Conservation (phyloP, 2,329 filamentous ascomycete species). For the Diaporthe citrichinensis region DNA sequence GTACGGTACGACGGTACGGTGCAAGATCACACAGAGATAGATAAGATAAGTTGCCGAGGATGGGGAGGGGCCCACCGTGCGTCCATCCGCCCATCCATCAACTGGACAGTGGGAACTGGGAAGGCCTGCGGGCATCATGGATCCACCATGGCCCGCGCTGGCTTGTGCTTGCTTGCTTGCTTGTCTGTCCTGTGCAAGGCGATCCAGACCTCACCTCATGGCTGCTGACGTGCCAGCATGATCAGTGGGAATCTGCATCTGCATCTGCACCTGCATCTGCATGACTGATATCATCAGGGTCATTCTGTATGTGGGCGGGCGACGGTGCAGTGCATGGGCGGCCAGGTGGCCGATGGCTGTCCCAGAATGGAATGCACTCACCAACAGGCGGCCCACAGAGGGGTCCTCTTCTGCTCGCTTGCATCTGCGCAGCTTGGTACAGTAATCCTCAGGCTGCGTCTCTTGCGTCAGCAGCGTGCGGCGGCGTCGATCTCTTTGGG, state of each 20-base stretch:
- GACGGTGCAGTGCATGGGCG: neutral
- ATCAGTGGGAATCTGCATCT: conserved; percentile 30
- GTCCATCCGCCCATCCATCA: conserved; percentile 10
- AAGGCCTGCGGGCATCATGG: conserved; percentile 20
- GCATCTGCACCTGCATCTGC: conserved; percentile 24
- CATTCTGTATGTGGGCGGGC: conserved; percentile 7
- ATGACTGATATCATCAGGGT: conserved; percentile 40
- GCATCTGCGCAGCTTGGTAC: conserved; percentile 17
- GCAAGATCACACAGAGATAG: conserved; percentile 16
- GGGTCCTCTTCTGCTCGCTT: conserved; percentile 22
- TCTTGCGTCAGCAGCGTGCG: conserved; percentile 38
- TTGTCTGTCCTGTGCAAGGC: neutral
- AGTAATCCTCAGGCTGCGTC: conserved; percentile 32
- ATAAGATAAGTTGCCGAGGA: conserved; percentile 39
- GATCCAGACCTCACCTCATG: conserved; percentile 31
- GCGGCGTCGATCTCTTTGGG: conserved; percentile 32
- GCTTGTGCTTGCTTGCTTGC: conserved; percentile 30
- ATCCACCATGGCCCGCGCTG: conserved; percentile 32
- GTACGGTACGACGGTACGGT: conserved; percentile 27
- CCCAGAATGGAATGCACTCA: conserved; percentile 36
- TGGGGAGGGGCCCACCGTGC: conserved; percentile 7
- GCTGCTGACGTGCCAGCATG: conserved; percentile 37
- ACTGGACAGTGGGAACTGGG: neutral
- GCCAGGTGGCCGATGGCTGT: conserved; percentile 12
- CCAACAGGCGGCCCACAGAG: conserved; percentile 24